phyloP scores from a whole-genome alignment of 345 rosid species.

The Gossypium bickii region DNA sequence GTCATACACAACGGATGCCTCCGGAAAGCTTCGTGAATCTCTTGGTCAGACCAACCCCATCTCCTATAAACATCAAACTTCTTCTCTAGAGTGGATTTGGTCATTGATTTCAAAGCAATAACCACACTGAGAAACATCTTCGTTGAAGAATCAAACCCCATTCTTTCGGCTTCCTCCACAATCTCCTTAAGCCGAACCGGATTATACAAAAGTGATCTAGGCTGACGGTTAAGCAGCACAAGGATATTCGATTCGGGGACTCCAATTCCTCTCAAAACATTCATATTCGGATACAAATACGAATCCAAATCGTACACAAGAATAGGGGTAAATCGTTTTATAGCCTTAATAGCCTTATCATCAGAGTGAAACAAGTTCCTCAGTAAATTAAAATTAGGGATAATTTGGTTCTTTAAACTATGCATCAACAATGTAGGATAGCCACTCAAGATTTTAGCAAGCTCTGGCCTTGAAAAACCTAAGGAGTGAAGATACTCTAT shows the following conservation, averaged over 20 bases:
- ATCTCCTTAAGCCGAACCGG: not conserved
- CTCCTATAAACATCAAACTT: constrained; percentile 15
- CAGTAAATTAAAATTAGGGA: constrained; percentile 4
- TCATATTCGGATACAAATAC: not conserved
- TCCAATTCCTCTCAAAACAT: constrained; percentile 17
- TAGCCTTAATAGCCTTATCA: not conserved
- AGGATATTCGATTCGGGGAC: constrained; percentile 15
- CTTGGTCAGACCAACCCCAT: constrained; percentile 25
- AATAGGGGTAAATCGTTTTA: not conserved
- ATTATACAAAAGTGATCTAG: not conserved
- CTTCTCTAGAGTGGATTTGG: constrained; percentile 20
- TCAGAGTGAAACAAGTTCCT: constrained; percentile 10
- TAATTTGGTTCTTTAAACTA: constrained; percentile 14
- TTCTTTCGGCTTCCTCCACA: constrained; percentile 18
- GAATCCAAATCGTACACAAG: not conserved
- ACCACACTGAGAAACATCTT: constrained; percentile 11
- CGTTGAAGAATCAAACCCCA: constrained; percentile 23
- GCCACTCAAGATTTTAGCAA: not conserved
- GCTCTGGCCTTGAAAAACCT: constrained; percentile 14
- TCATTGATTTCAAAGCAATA: not conserved
- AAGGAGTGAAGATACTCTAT: constrained; percentile 19
- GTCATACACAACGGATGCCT: constrained; percentile 8
- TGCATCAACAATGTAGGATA: not conserved
- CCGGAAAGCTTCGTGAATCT: constrained; percentile 4
- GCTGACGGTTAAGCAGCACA: not conserved